Conservation (phyloP, 2,329 filamentous ascomycete genomes). For the Ceratocystis alfenasii region DNA sequence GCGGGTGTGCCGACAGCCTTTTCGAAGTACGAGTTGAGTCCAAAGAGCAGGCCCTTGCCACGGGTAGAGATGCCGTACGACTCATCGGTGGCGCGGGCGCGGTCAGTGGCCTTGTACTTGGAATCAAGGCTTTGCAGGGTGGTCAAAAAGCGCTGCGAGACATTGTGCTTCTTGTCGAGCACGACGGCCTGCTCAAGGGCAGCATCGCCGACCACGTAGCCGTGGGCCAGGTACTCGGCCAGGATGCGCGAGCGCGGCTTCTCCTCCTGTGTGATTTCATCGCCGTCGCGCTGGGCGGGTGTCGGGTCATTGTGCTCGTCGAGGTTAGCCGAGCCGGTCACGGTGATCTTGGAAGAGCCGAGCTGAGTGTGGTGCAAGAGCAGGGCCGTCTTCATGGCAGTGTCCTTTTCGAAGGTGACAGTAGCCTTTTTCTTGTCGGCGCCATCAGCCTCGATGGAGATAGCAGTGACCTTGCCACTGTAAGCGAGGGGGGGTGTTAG, state of each 20-base stretch:
- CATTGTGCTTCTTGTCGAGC: slow-evolving; percentile 79
- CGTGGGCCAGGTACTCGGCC: slow-evolving; percentile 92
- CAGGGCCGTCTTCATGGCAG: slow-evolving; percentile 90
- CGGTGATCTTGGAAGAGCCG: slow-evolving; percentile 69
- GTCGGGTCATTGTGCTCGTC: slow-evolving; percentile 46
- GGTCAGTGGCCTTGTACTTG: slow-evolving; percentile 80
- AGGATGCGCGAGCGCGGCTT: slow-evolving; percentile 90
- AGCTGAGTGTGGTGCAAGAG: slow-evolving; percentile 96
- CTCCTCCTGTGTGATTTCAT: slow-evolving; percentile 84
- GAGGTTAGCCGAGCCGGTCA: slow-evolving; percentile 52
- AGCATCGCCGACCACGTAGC: slow-evolving; percentile 66
- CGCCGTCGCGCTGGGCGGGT: slow-evolving; percentile 24
- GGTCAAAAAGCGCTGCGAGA: slow-evolving; percentile 65
- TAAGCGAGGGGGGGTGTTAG: slow-evolving; percentile 16
- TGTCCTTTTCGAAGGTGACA: slow-evolving; percentile 95
- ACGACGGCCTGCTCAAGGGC: slow-evolving; percentile 75
- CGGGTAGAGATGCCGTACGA: slow-evolving; percentile 71
- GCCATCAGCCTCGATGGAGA: slow-evolving; percentile 60
- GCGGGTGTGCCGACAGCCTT: slow-evolving; percentile 80
- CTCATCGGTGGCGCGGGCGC: slow-evolving; percentile 70
- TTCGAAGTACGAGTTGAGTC: slow-evolving; percentile 82
- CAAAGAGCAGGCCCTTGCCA: slow-evolving; percentile 51
- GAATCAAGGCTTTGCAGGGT: slow-evolving; percentile 66
- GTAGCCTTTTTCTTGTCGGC: slow-evolving; percentile 61
- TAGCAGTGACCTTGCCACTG: slow-evolving; percentile 79